phyloP scores from a whole-genome alignment of 371 early-diverging fungal species.

The Batkoa obscura region DNA sequence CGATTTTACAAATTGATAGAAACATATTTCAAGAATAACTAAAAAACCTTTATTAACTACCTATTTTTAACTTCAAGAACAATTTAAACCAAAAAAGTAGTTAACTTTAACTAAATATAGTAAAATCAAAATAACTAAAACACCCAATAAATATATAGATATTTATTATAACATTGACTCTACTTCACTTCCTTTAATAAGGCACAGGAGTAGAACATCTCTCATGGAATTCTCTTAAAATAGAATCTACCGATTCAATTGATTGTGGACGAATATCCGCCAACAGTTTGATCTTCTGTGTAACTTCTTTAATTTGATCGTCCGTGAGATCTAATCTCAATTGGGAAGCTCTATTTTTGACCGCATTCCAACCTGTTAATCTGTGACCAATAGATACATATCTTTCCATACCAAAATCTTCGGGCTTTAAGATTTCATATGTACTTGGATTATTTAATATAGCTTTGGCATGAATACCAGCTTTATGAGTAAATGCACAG shows the following conservation, averaged over 20 bases:
- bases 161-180: too few relatives aligned
- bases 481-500: constrained; percentile 95
- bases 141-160: too few relatives aligned
- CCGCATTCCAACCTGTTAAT: constrained; percentile 95
- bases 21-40: too few relatives aligned
- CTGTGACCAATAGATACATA: constrained; percentile 92
- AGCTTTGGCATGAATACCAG: constrained; percentile 96
- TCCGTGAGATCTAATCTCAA: constrained; percentile 65
- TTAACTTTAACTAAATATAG: too few relatives aligned
- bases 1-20: too few relatives aligned
- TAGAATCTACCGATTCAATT: constrained; percentile 74
- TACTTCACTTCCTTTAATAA: neutral
- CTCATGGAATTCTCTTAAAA: constrained; percentile 30
- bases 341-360: constrained; percentile 88
- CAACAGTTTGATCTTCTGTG: constrained; percentile 77
- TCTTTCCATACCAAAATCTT: constrained; percentile 94
- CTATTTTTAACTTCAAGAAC: too few relatives aligned
- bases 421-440: constrained; percentile 90
- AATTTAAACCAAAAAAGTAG: too few relatives aligned
- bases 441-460: constrained; percentile 92
- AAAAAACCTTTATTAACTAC: too few relatives aligned
- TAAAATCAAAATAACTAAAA: too few relatives aligned
- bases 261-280: constrained; percentile 81
- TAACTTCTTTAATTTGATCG: constrained; percentile 78
- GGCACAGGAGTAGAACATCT: constrained; percentile 1